Conservation (phyloP, 2,329 filamentous ascomycete genomes). For the Alternaria rosae region DNA sequence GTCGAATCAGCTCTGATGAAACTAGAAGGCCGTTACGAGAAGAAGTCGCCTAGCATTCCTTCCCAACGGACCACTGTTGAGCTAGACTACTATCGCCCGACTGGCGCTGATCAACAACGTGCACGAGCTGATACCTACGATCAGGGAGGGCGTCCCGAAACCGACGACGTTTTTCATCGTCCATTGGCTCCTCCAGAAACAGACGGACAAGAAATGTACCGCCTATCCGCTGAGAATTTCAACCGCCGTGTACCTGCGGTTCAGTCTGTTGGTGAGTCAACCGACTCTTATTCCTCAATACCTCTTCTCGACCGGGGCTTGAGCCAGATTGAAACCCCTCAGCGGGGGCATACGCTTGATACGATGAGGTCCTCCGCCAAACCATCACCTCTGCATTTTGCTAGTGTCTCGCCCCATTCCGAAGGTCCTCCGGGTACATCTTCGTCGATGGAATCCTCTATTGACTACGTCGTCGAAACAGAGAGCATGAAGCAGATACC, state of each 20-base stretch:
- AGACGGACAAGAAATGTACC: constrained; percentile 41
- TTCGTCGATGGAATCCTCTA: constrained; percentile 56
- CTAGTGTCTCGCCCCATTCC: constrained; percentile 20
- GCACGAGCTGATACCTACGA: constrained; percentile 30
- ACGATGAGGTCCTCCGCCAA: constrained; percentile 58
- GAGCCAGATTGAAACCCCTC: constrained; percentile 34
- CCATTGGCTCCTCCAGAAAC: constrained; percentile 28
- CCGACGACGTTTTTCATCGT: constrained; percentile 38
- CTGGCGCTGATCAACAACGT: constrained; percentile 23
- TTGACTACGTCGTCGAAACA: constrained; percentile 60
- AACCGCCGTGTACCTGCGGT: constrained; percentile 32
- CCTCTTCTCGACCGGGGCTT: constrained; percentile 75
- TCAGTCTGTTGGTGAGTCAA: constrained; percentile 64
- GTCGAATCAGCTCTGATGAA: constrained; percentile 93
- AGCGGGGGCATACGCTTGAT: constrained; percentile 47
- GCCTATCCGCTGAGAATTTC: constrained; percentile 43
- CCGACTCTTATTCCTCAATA: constrained; percentile 77
- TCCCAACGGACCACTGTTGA: constrained; percentile 28
- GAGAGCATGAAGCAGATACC: constrained; percentile 60
- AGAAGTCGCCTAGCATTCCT: constrained; percentile 44
- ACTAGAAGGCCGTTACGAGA: constrained; percentile 84
- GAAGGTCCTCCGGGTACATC: constrained; percentile 20
- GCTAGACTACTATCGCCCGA: constrained; percentile 34
- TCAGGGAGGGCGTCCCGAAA: constrained; percentile 23
- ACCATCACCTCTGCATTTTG: constrained; percentile 42